Percentiles rank a stretch among this genome's conserved stretches.
phyloP scores from a whole-genome alignment of 2,329 filamentous ascomycete genomes.

The Lecanosticta acicola region DNA sequence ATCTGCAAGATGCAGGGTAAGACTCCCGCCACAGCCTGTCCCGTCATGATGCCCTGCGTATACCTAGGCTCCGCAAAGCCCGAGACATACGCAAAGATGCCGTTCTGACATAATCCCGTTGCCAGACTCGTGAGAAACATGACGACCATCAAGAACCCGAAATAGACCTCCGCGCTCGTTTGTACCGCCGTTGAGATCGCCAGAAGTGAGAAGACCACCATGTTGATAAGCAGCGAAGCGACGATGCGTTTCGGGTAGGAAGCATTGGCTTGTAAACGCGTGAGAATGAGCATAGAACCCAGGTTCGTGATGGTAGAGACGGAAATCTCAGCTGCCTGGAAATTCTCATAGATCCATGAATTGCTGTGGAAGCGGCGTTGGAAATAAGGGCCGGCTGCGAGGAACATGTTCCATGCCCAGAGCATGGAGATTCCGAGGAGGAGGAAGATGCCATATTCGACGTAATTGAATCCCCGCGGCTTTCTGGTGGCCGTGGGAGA shows the following conservation, averaged over 20 bases:
- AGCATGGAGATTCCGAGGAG: slow-evolving; percentile 89
- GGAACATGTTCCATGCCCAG: slow-evolving; percentile 99
- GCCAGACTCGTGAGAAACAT: slow-evolving; percentile 74
- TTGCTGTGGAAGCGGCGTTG: slow-evolving; percentile 69
- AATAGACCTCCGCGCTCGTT: slow-evolving; percentile 61
- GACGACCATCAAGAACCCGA: slow-evolving; percentile 75
- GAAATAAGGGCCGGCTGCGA: slow-evolving; percentile 92
- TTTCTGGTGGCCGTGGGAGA: slow-evolving; percentile 2
- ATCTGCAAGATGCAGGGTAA: slow-evolving; percentile 85
- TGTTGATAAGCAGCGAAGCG: slow-evolving; percentile 68
- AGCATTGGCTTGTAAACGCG: slow-evolving; percentile 72
- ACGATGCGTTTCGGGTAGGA: slow-evolving; percentile 86
- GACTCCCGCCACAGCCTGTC: slow-evolving; percentile 87
- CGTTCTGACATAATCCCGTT: slow-evolving; percentile 85
- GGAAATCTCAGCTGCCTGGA: slow-evolving; percentile 83
- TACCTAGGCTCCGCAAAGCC: slow-evolving; percentile 83
- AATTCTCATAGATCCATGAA: slow-evolving; percentile 69
- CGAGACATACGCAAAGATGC: slow-evolving; percentile 83
- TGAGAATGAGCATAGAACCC: slow-evolving; percentile 66
- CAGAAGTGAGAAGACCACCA: slow-evolving; percentile 68
- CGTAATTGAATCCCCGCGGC: slow-evolving; percentile 61
- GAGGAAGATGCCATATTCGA: slow-evolving; percentile 80
- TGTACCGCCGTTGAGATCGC: slow-evolving; percentile 71
- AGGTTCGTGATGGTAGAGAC: slow-evolving; percentile 83
- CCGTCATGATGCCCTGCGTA: slow-evolving; percentile 92